These are phyloP conservation scores for Gonapodya sp. DNA, from an alignment of 192 early-diverging fungal species.

Conservation along the genomic window DNA sequence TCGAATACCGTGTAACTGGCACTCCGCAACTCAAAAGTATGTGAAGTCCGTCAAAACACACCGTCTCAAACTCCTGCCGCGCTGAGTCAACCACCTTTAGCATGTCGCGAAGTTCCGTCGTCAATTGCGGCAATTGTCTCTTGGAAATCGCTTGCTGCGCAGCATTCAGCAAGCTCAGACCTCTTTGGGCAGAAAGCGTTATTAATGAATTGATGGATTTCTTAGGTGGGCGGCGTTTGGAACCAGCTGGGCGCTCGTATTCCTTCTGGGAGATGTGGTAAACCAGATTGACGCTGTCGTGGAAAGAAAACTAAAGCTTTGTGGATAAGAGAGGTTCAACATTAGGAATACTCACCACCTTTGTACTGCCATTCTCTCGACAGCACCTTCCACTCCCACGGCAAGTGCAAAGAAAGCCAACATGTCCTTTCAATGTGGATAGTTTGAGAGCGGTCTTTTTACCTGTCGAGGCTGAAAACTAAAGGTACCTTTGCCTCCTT, in stretches of 20 bases:
- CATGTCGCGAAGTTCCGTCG: neutral
- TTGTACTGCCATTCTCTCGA: neutral
- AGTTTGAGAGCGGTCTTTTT: neutral
- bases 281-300: neutral
- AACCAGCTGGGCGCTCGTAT: neutral
- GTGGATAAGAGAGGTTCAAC: neutral
- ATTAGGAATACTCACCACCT: neutral
- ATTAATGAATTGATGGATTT: neutral
- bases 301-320: neutral
- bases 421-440: neutral
- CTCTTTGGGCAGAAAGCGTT: neutral
- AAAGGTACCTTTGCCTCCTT: neutral
- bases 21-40: no score
- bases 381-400: neutral
- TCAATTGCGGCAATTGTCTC: neutral
- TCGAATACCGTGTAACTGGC: no score
- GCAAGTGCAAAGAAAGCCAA: neutral
- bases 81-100: neutral
- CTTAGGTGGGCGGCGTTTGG: neutral
- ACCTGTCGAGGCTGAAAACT: neutral
- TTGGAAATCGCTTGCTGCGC: neutral
- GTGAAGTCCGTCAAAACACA: neutral
- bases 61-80: neutral
- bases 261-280: neutral
- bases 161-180: neutral